phyloP scores from a whole-genome alignment of 371 early-diverging fungal species.

The Haplosporangium sp. region DNA sequence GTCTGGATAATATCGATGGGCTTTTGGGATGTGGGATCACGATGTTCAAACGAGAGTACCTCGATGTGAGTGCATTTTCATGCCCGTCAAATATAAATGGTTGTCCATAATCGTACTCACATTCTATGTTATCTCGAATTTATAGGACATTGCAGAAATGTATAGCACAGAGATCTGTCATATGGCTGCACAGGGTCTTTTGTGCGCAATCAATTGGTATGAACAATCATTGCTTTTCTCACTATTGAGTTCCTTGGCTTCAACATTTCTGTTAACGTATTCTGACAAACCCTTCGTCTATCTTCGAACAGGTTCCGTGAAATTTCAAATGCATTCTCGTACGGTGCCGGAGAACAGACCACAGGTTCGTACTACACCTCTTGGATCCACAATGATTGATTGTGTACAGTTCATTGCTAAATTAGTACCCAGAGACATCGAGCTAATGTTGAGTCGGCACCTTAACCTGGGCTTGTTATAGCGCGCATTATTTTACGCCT shows the following conservation, averaged over 20 bases:
- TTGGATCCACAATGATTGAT: neutral
- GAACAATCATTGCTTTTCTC: neutral
- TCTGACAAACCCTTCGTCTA: neutral
- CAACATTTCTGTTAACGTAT: neutral
- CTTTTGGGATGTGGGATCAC: slow-evolving; percentile 76
- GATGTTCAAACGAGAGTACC: slow-evolving; percentile 60
- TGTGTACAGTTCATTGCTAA: no score
- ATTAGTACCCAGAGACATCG: no score
- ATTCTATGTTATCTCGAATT: neutral
- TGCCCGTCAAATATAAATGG: neutral
- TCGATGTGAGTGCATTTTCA: slow-evolving; percentile 46
- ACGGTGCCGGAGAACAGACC: slow-evolving; percentile 53
- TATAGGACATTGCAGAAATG: slow-evolving; percentile 36
- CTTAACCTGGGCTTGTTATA: slow-evolving; percentile 5
- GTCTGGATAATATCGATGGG: slow-evolving; percentile 77
- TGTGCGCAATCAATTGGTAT: slow-evolving; percentile 73
- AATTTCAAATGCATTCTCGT: slow-evolving; percentile 75
- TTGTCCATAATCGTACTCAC: neutral
- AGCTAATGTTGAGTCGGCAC: no score
- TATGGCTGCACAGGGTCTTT: slow-evolving; percentile 61
- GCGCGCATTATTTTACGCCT: slow-evolving; percentile 51
- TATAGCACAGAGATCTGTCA: slow-evolving; percentile 42
- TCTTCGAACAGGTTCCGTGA: slow-evolving; percentile 75
- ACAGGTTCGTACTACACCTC: slow-evolving; percentile 23
- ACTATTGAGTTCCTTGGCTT: no score